Evolutionary conservation across 2,329 filamentous ascomycete genomes (phyloP).

Genomic region (Balansia obtecta): DNA sequence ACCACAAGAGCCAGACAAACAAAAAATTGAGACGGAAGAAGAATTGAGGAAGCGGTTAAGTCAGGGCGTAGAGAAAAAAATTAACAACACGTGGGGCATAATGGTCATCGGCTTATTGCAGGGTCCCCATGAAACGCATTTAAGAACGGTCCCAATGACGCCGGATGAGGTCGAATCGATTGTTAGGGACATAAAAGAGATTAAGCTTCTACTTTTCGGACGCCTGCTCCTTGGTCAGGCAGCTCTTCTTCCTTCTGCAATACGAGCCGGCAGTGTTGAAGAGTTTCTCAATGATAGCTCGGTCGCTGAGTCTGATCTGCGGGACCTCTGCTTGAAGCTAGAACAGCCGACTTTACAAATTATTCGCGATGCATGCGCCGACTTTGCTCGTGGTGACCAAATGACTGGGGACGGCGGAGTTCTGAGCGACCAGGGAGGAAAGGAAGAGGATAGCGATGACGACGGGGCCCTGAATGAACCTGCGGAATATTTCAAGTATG

Average conservation of each 20-base stretch:
- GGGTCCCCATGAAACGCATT: conserved; percentile 14
- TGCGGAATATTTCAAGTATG: conserved; percentile 8
- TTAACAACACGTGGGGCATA: conserved; percentile 8
- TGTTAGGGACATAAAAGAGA: conserved; percentile 14
- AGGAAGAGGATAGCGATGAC: conserved; percentile 7
- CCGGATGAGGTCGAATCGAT: conserved; percentile 13
- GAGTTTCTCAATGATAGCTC: conserved; percentile 15
- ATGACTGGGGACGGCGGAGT: not conserved
- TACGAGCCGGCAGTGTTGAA: conserved; percentile 13
- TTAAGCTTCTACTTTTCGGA: conserved; percentile 17
- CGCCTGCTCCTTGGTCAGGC: conserved; percentile 15
- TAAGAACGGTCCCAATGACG: conserved; percentile 15
- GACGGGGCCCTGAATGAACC: conserved; percentile 12
- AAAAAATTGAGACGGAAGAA: conserved; percentile 16
- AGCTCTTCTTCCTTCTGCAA: conserved; percentile 14
- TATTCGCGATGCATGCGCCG: conserved; percentile 18
- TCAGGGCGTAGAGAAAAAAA: conserved; percentile 16
- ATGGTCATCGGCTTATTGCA: conserved; percentile 15
- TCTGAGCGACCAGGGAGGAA: conserved; percentile 8
- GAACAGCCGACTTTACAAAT: conserved; percentile 15
- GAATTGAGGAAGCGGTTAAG: conserved; percentile 16
- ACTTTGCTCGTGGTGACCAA: conserved; percentile 12
- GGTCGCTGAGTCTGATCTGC: conserved; percentile 14
- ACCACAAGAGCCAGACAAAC: conserved; percentile 13
- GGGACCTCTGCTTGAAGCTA: conserved; percentile 17